Percentiles rank a stretch among this genome's conserved stretches.
These are phyloP conservation scores for Ustilago nuda DNA, from an alignment of 1,284 basidiomycete species.

Conservation along the genomic window DNA sequence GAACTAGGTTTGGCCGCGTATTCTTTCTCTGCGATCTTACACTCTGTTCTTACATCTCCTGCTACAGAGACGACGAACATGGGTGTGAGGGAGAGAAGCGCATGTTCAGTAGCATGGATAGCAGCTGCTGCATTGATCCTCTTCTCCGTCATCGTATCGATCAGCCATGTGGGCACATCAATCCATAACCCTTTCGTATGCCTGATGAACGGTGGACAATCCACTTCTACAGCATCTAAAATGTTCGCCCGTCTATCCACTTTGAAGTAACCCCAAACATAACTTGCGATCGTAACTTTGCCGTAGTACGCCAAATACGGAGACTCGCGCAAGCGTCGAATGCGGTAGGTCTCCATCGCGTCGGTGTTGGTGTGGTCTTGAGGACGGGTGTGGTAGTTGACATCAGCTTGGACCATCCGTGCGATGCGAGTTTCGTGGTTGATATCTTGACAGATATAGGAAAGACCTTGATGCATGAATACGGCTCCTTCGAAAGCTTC, in stretches of 20 bases:
- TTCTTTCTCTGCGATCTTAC: conserved; percentile 82
- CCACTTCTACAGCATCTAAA: conserved; percentile 82
- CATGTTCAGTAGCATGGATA: conserved; percentile 87
- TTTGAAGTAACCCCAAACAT: conserved; percentile 76
- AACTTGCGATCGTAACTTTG: conserved; percentile 76
- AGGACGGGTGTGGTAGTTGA: conserved; percentile 83
- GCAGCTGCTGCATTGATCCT: conserved; percentile 79
- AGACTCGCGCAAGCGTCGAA: conserved; percentile 77
- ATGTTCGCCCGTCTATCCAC: conserved; percentile 72
- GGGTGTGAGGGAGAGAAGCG: conserved; percentile 77
- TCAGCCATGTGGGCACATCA: conserved; percentile 77
- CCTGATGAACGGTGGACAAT: conserved; percentile 82
- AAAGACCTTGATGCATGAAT: conserved; percentile 68
- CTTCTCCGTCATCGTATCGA: conserved; percentile 74
- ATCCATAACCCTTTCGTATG: conserved; percentile 86
- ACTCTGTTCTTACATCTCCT: conserved; percentile 83
- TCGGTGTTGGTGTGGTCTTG: conserved; percentile 77
- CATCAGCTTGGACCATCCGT: conserved; percentile 78
- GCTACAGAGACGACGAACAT: conserved; percentile 77
- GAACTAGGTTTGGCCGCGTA: conserved; percentile 75
- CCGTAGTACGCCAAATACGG: conserved; percentile 79
- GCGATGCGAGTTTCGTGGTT: conserved; percentile 83
- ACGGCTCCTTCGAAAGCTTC: conserved; percentile 76
- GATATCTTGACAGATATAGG: conserved; percentile 79
- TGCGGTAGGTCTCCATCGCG: conserved; percentile 81